Conservation (phyloP, 108 stramenopile genomes). For the Mayamaea pseudoterrestris region DNA sequence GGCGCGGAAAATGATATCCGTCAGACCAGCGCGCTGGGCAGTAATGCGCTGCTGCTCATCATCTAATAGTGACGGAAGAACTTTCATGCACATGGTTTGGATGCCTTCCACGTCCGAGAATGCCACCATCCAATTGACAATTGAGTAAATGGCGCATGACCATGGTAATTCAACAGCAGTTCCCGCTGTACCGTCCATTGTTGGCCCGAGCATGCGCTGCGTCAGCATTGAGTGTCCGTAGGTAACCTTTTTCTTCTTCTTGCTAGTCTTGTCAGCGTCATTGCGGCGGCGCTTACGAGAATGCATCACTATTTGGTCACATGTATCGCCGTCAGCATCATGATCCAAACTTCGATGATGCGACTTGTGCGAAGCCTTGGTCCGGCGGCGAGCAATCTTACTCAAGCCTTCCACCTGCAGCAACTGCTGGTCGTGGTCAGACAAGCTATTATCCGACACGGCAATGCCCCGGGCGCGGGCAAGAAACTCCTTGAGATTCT, state of each 20-base stretch:
- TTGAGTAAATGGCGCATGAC: constrained; percentile 79
- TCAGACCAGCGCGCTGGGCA: constrained; percentile 63
- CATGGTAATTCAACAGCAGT: constrained; percentile 53
- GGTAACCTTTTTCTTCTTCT: constrained; percentile 18
- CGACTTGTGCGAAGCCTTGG: too few species aligned
- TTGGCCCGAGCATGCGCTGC: constrained; percentile 45
- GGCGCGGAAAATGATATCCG: constrained; percentile 62
- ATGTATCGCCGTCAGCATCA: too few species aligned
- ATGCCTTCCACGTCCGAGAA: constrained; percentile 81
- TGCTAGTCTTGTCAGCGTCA: too few species aligned
- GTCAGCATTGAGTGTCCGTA: constrained; percentile 61
- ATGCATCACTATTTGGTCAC: too few species aligned
- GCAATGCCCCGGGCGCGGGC: constrained; percentile 6
- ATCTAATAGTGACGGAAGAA: constrained; percentile 57
- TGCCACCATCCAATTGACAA: constrained; percentile 85
- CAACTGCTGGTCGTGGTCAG: background rate
- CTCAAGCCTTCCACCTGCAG: too few species aligned
- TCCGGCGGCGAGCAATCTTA: too few species aligned
- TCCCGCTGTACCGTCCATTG: constrained; percentile 30
- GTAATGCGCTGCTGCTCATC: constrained; percentile 65
- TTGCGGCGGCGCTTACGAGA: too few species aligned
- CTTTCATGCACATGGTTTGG: constrained; percentile 74
- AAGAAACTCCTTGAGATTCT: constrained; percentile 26
- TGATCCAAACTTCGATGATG: too few species aligned
- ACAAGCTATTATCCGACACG: constrained; percentile 8